phyloP scores from a whole-genome alignment of 768 basidiomycete species.

The Russula earlei region DNA sequence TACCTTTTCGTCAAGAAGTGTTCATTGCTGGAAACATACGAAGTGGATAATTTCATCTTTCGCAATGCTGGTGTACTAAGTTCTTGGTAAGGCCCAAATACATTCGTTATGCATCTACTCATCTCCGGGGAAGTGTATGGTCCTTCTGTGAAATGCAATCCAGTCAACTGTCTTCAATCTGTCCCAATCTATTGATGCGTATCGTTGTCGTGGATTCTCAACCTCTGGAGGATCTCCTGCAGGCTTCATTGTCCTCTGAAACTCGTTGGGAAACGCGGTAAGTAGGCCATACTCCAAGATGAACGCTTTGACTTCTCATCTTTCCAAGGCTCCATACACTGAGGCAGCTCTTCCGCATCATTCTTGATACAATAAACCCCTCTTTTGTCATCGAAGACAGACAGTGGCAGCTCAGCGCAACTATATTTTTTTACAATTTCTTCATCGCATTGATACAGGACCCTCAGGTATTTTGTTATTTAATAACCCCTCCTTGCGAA shows the following conservation, averaged over 20 bases:
- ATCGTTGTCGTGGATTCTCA: constrained; percentile 53
- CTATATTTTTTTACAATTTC: constrained; percentile 48
- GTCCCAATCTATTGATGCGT: constrained; percentile 49
- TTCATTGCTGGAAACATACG: constrained; percentile 51
- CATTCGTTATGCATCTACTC: background rate
- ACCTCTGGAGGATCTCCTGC: constrained; percentile 46
- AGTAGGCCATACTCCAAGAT: constrained; percentile 9
- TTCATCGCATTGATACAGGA: constrained; percentile 60
- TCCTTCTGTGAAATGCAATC: constrained; percentile 54
- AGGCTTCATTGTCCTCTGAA: constrained; percentile 30
- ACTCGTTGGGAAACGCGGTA: constrained; percentile 46
- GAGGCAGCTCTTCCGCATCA: constrained; percentile 50
- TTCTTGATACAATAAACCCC: constrained; percentile 57
- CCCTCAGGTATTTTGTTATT: constrained; percentile 36
- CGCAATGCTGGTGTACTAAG: constrained; percentile 51
- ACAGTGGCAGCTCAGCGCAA: constrained; percentile 58
- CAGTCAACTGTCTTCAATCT: constrained; percentile 42
- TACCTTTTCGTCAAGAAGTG: constrained; percentile 50
- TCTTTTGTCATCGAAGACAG: constrained; percentile 52
- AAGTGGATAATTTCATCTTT: constrained; percentile 65
- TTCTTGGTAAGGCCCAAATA: constrained; percentile 39
- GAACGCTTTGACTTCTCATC: background rate
- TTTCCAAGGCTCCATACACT: constrained; percentile 40
- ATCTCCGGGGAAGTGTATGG: constrained; percentile 45
- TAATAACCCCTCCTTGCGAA: background rate